Percentiles rank a stretch among this genome's conserved stretches.
phyloP scores from a whole-genome alignment of 257 asterid genomes.

The Lycium barbarum region DNA sequence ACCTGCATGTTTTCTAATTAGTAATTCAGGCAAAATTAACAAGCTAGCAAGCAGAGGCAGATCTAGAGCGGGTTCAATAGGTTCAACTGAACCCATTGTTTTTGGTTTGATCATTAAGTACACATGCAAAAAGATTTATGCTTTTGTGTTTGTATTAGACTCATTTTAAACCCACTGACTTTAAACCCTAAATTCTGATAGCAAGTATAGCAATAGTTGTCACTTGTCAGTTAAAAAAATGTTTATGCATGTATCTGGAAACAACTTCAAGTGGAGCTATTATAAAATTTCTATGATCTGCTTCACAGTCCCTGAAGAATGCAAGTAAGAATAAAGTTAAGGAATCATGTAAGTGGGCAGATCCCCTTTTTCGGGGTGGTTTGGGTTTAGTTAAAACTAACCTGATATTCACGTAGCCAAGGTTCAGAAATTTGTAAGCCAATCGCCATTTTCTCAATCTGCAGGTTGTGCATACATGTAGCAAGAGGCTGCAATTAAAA shows the following conservation, averaged over 20 bases:
- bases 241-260: background rate
- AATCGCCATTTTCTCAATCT: conserved; percentile 82
- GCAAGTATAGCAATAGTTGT: background rate
- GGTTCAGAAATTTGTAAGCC: conserved; percentile 83
- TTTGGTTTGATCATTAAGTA: background rate
- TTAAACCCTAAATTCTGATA: background rate
- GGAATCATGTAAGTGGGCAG: background rate
- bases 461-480: conserved; percentile 86
- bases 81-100: background rate
- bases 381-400: conserved; percentile 30
- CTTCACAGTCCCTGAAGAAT: background rate
- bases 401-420: conserved; percentile 98
- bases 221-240: background rate
- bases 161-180: background rate
- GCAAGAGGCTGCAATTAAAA: conserved; percentile 81
- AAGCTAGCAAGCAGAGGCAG: conserved; percentile 12
- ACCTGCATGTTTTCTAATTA: conserved; percentile 53
- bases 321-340: background rate
- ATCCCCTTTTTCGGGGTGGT: background rate
- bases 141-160: background rate
- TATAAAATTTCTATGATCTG: background rate
- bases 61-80: background rate
- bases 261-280: background rate
- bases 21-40: background rate
- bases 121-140: background rate